Percentiles rank a stretch among this genome's conserved stretches.
phyloP scores from a whole-genome alignment of 2,329 filamentous ascomycete genomes.

The Colletotrichum higginsianum region DNA sequence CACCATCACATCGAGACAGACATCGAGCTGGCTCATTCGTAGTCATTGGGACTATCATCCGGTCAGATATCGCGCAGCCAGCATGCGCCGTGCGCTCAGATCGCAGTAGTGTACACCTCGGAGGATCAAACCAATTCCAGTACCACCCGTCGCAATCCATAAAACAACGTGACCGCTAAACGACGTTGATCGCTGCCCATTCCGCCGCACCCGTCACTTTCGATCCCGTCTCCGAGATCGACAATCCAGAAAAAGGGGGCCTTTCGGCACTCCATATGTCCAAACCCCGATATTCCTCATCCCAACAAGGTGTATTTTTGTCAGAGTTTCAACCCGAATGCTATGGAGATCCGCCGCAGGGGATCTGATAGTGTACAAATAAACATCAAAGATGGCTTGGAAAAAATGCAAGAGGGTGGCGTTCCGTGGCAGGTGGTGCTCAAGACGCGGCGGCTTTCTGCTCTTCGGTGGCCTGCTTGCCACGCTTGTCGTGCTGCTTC shows the following conservation, averaged over 20 bases:
- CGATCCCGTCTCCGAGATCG: constrained; percentile 32
- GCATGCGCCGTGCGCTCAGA: constrained; percentile 21
- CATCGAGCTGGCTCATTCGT: constrained; percentile 31
- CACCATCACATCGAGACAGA: not conserved
- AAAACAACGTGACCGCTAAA: constrained; percentile 42
- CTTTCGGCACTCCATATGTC: constrained; percentile 30
- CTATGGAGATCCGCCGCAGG: constrained; percentile 34
- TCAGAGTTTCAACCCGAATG: constrained; percentile 38
- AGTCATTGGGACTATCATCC: constrained; percentile 39
- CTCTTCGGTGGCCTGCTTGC: constrained; percentile 54
- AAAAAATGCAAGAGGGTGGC: constrained; percentile 40
- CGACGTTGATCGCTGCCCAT: constrained; percentile 40
- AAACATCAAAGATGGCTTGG: constrained; percentile 41
- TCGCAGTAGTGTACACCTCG: constrained; percentile 40
- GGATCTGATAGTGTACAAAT: constrained; percentile 44
- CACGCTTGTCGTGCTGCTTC: constrained; percentile 71
- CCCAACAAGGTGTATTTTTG: constrained; percentile 39
- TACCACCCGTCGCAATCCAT: constrained; percentile 38
- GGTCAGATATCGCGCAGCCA: constrained; percentile 23
- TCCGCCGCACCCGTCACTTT: constrained; percentile 17
- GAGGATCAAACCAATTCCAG: constrained; percentile 32
- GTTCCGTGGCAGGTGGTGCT: constrained; percentile 28
- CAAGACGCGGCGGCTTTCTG: constrained; percentile 37
- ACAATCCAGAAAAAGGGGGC: constrained; percentile 11
- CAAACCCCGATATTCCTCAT: constrained; percentile 38